Evolutionary conservation across 768 basidiomycete species (phyloP).

Genomic region (Pisolithus microcarpus): DNA sequence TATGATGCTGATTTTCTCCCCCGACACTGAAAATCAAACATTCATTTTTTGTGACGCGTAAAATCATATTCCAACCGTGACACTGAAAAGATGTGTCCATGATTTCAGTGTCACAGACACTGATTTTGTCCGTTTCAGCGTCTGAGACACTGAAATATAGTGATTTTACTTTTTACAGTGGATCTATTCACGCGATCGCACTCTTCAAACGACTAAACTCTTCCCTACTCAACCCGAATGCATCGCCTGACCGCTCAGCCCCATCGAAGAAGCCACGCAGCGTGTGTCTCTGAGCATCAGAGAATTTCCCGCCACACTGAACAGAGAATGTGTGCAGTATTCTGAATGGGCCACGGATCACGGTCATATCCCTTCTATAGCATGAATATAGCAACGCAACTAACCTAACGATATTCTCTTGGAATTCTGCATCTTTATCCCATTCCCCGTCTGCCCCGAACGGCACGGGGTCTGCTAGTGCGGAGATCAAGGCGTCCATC

Average conservation of each 20-base stretch:
- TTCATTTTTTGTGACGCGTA: no score
- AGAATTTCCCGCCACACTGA: constrained; percentile 31
- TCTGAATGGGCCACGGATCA: constrained; percentile 22
- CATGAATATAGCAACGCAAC: constrained; percentile 8
- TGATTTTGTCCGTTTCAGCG: no score
- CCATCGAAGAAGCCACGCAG: constrained; percentile 23
- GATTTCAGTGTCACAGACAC: no score
- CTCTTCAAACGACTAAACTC: constrained; percentile 17
- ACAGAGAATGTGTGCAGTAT: constrained; percentile 47
- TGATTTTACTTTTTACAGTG: no score
- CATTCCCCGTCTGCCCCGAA: constrained; percentile 62
- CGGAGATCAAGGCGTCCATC: constrained; percentile 43
- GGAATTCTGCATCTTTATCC: constrained; percentile 54
- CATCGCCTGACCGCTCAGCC: constrained; percentile 11
- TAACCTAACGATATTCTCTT: constrained; percentile 56
- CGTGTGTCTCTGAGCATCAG: constrained; percentile 22
- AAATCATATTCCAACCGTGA: no score
- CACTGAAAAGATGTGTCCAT: no score
- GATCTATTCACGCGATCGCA: constrained; percentile 19
- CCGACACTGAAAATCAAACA: no score
- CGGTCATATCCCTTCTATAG: not conserved
- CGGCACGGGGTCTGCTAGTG: constrained; percentile 50
- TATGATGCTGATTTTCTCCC: no score
- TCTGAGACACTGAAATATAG: no score
- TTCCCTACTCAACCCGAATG: constrained; percentile 24